A percentile compares a stretch with the other conserved stretches of the same genome.
These are phyloP conservation scores for Coix lacrymajobi DNA, from an alignment of 176 grass and related monocot species.

Conservation along the genomic window DNA sequence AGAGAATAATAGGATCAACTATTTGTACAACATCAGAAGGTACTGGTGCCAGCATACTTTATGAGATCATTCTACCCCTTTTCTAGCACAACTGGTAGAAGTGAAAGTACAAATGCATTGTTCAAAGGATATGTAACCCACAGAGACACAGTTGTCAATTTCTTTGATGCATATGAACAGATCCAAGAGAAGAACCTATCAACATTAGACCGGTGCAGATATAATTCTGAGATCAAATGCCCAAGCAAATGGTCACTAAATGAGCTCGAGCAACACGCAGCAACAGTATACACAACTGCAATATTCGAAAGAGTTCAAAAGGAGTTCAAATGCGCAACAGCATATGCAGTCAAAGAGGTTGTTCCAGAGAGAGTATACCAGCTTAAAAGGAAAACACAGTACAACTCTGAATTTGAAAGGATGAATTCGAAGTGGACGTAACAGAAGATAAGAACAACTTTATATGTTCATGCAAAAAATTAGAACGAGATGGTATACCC, in stretches of 20 bases:
- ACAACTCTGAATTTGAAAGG: too few relatives aligned
- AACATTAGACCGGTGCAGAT: neutral
- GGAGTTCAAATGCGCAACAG: too few relatives aligned
- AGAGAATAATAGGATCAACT: neutral
- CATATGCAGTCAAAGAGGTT: too few relatives aligned
- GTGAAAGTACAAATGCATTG: neutral
- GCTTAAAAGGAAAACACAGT: too few relatives aligned
- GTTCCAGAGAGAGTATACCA: too few relatives aligned
- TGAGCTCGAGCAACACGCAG: neutral
- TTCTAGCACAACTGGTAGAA: neutral
- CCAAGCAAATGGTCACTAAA: neutral
- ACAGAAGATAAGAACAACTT: too few relatives aligned
- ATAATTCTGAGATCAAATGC: too few relatives aligned
- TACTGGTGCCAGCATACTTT: neutral
- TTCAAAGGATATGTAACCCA: neutral
- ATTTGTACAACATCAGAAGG: neutral
- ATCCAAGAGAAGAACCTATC: neutral
- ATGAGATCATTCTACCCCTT: neutral
- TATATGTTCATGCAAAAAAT: too few relatives aligned
- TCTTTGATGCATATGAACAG: neutral
- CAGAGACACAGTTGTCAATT: neutral
- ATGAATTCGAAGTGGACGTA: too few relatives aligned
- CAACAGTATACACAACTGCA: too few relatives aligned
- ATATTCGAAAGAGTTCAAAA: too few relatives aligned
- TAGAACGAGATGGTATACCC: too few relatives aligned